A percentile compares a stretch with the other conserved stretches of the same genome.
Conservation (phyloP, 2,329 filamentous ascomycete genomes). For the Phaeosphaeria sp. region DNA sequence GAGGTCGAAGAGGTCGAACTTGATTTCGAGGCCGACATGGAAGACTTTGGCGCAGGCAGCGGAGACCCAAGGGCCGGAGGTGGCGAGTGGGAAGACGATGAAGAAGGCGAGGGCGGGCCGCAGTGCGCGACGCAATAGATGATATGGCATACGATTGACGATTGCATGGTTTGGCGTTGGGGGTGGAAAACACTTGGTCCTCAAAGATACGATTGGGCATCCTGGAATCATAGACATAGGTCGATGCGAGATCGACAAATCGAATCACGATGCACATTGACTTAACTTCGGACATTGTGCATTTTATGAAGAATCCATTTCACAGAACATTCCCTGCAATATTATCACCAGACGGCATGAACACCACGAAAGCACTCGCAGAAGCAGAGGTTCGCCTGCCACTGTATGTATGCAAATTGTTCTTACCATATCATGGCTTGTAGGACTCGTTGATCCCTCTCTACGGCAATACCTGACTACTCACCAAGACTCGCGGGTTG, state of each 20-base stretch:
- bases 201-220: background rate
- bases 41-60: slow-evolving; percentile 79
- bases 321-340: too few species aligned
- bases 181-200: slow-evolving; percentile 12
- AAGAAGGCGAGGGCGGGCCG: slow-evolving; percentile 64
- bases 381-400: too few species aligned
- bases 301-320: too few species aligned
- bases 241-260: background rate
- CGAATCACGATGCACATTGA: too few species aligned
- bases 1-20: slow-evolving; percentile 87
- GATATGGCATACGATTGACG: slow-evolving; percentile 17
- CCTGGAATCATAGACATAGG: background rate
- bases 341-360: too few species aligned
- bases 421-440: too few species aligned
- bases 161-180: slow-evolving; percentile 34
- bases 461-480: too few species aligned
- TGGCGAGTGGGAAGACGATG: slow-evolving; percentile 75
- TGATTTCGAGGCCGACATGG: slow-evolving; percentile 81
- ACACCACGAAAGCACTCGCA: too few species aligned
- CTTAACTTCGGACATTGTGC: too few species aligned
- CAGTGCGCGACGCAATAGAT: slow-evolving; percentile 76
- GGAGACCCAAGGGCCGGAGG: slow-evolving; percentile 70
- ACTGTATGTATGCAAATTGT: too few species aligned
- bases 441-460: too few species aligned
- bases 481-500: too few species aligned